phyloP scores from a whole-genome alignment of 2,329 filamentous ascomycete genomes.

The Arthroderma sp. region DNA sequence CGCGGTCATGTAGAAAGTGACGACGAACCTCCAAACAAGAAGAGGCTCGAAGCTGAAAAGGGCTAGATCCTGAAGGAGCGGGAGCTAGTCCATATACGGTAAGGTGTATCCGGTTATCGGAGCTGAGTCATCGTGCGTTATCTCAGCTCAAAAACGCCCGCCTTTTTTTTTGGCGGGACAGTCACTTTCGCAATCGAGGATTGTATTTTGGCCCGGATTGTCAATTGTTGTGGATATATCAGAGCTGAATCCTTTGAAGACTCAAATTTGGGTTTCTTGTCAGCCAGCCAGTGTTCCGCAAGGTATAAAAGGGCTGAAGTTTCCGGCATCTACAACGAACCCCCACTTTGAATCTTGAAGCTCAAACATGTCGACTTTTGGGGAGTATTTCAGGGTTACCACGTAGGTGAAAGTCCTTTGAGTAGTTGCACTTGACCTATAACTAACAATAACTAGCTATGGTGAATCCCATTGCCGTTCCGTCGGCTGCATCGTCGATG shows the following conservation, averaged over 20 bases:
- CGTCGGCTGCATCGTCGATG: conserved; percentile 90
- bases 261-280: too few relatives aligned
- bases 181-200: too few relatives aligned
- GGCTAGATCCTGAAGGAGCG: not conserved
- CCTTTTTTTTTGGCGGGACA: too few relatives aligned
- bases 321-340: too few relatives aligned
- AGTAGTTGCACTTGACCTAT: conserved; percentile 7
- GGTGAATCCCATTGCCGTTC: conserved; percentile 84
- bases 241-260: too few relatives aligned
- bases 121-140: conserved; percentile 5
- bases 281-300: too few relatives aligned
- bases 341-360: not conserved
- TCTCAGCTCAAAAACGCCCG: conserved; percentile 1
- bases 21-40: not conserved
- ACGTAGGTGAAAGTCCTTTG: conserved; percentile 39
- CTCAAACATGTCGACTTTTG: conserved; percentile 64
- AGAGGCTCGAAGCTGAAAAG: not conserved
- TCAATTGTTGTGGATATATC: too few relatives aligned
- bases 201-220: too few relatives aligned
- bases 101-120: not conserved
- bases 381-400: conserved; percentile 61
- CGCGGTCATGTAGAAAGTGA: not conserved
- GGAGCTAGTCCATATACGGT: conserved; percentile 3
- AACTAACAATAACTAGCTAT: conserved; percentile 39
- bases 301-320: too few relatives aligned